Percentiles rank a stretch among this genome's conserved stretches.
Evolutionary conservation across 306 rosid species (phyloP).

Genomic region (Cyclanthera cordifolia): DNA sequence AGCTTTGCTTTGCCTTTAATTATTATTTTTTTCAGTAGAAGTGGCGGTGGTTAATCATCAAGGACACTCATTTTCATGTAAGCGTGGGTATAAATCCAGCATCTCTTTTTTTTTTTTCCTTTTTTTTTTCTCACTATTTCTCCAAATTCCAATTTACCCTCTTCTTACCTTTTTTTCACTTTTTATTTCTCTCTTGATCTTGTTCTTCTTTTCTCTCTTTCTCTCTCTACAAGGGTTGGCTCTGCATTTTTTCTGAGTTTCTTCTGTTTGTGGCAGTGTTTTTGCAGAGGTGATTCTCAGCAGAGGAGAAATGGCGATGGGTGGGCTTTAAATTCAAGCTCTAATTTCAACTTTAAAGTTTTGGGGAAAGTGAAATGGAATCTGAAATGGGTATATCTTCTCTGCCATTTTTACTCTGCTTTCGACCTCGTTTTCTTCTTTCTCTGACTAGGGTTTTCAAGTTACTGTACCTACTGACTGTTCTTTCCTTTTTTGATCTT

Average conservation of each 20-base stretch:
- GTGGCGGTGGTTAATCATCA: slow-evolving; percentile 97
- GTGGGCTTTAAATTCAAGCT: slow-evolving; percentile 8
- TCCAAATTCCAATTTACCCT: slow-evolving; percentile 26
- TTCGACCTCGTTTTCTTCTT: slow-evolving; percentile 17
- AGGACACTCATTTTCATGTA: slow-evolving; percentile 71
- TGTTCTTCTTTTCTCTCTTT: background rate
- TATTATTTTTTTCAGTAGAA: slow-evolving; percentile 34
- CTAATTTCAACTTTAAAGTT: slow-evolving; percentile 33
- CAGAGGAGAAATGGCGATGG: slow-evolving; percentile 16
- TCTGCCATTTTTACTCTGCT: slow-evolving; percentile 42
- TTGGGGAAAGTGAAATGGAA: slow-evolving; percentile 51
- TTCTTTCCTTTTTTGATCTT: slow-evolving; percentile 27
- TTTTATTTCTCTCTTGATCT: background rate
- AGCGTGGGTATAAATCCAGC: slow-evolving; percentile 49
- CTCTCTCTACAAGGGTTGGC: background rate
- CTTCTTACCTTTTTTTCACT: background rate
- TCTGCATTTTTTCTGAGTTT: slow-evolving; percentile 9
- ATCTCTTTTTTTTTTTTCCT: background rate
- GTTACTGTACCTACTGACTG: slow-evolving; percentile 51
- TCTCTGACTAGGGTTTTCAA: slow-evolving; percentile 91
- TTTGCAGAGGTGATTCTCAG: slow-evolving; percentile 28
- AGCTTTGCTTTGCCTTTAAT: slow-evolving; percentile 12
- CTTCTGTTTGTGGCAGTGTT: slow-evolving; percentile 23
- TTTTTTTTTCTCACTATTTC: background rate
- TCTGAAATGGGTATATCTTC: slow-evolving; percentile 83